Evolutionary conservation across 768 basidiomycete genomes (phyloP), one percentile per base, ranked within the genome.

Genomic region (Vararia minispora): DNA sequence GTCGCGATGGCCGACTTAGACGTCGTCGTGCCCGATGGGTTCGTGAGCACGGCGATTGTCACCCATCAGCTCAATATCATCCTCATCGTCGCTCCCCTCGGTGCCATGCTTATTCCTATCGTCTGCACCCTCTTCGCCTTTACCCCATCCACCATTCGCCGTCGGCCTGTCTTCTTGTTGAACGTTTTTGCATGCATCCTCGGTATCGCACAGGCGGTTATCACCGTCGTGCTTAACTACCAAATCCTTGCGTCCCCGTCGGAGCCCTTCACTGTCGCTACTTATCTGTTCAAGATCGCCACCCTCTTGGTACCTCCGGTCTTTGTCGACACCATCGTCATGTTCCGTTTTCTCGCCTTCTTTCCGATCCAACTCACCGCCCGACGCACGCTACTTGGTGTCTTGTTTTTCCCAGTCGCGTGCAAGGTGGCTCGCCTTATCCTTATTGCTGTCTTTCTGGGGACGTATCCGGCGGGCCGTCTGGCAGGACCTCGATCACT

Each of bases 331-430:
- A 38, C 43, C 2, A 45, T 47, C 17, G 16, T 47, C 8, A 28
- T 47, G 10, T 45, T 47, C 33, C 37, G 46, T 12, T 36, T 47
- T 13, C 46, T 47, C 22, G 46, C 43, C 2, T 47, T 47, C 12
- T 47, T 38, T 10, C 46, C 46, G 4, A 42, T 45, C 14, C 43
- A 29, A 5, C 46, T 47, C 8, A 47, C 46, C 11, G 32, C 43
- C 3, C 46, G 27, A 16, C 25, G 27, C 20, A 45, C 39, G 1
- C 29, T 47, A 1, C 22, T 44, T 10, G 33, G 30, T n/a, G 17
- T 47, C 22, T 16, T 47, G 18, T 9, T 33, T 1, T 37, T 44
- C 7, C 37, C 46, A 5, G 26, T 23, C 37, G 24, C 38, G 5
- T 25, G 7, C 33, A 47, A 47, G 33, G 28, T 22, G 8, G 40